These are phyloP conservation scores for Astragalus membranaceus DNA, from an alignment of 306 rosid species.

Conservation along the genomic window DNA sequence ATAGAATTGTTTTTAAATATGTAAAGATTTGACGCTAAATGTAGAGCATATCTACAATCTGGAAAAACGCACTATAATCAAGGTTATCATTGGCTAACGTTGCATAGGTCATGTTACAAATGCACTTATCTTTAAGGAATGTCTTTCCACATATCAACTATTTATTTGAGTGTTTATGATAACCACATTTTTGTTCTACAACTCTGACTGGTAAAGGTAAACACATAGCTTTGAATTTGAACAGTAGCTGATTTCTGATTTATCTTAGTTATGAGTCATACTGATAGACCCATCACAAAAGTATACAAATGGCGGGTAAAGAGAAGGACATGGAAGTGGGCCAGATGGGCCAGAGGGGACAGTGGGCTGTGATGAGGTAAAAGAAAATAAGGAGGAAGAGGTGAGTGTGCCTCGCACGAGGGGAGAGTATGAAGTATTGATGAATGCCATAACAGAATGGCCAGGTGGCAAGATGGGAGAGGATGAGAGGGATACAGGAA, in stretches of 20 bases:
- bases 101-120: not conserved
- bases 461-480: no score
- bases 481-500: no score
- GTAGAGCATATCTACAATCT: not conserved
- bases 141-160: not conserved
- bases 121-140: not conserved
- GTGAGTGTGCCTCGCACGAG: no score
- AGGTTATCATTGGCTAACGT: not conserved
- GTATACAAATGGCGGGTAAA: no score
- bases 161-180: not conserved
- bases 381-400: no score
- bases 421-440: no score
- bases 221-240: not conserved
- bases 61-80: not conserved
- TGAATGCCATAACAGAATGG: no score
- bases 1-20: not conserved
- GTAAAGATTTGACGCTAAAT: constrained; percentile 1
- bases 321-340: no score
- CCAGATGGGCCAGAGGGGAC: no score
- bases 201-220: not conserved
- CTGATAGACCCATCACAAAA: no score
- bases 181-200: not conserved
- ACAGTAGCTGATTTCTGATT: not conserved
- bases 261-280: not conserved
- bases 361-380: no score